Conservation (phyloP, 176 grass and related monocot genomes). For the Bolboschoenus planiculmis region DNA sequence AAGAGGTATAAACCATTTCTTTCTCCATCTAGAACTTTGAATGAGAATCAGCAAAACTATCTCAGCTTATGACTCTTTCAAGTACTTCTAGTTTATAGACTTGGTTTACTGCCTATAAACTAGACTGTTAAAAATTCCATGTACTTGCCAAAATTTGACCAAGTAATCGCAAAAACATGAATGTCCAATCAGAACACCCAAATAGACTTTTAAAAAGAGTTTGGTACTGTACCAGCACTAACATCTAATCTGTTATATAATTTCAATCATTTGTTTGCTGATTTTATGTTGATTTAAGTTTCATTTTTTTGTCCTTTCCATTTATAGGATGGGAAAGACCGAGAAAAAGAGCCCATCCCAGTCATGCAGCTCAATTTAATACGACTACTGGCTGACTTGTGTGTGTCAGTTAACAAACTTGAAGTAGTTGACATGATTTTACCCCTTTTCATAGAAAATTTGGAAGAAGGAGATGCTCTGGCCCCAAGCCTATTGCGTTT, state of each 20-base stretch:
- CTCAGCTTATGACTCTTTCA: slow-evolving; percentile 2
- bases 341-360: slow-evolving; percentile 77
- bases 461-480: slow-evolving; percentile 97
- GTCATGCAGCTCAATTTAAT: slow-evolving; percentile 84
- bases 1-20: slow-evolving; percentile 48
- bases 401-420: slow-evolving; percentile 87
- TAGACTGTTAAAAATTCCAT: too few relatives aligned
- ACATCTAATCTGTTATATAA: slow-evolving; percentile 21
- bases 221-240: slow-evolving; percentile 8
- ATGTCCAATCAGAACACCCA: background rate
- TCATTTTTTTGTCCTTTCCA: slow-evolving; percentile 18
- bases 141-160: background rate
- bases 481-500: slow-evolving; percentile 83
- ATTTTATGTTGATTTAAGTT: slow-evolving; percentile 22
- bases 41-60: background rate
- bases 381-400: slow-evolving; percentile 78
- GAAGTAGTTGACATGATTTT: slow-evolving; percentile 99
- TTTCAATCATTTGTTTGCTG: slow-evolving; percentile 22
- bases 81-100: background rate
- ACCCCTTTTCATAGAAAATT: slow-evolving; percentile 94
- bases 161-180: background rate
- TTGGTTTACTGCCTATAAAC: slow-evolving; percentile 17
- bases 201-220: slow-evolving; percentile 5
- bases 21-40: slow-evolving; percentile 6
- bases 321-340: slow-evolving; percentile 84